Conservation (phyloP, 306 rosid genomes). For the Quillaja saponaria region DNA sequence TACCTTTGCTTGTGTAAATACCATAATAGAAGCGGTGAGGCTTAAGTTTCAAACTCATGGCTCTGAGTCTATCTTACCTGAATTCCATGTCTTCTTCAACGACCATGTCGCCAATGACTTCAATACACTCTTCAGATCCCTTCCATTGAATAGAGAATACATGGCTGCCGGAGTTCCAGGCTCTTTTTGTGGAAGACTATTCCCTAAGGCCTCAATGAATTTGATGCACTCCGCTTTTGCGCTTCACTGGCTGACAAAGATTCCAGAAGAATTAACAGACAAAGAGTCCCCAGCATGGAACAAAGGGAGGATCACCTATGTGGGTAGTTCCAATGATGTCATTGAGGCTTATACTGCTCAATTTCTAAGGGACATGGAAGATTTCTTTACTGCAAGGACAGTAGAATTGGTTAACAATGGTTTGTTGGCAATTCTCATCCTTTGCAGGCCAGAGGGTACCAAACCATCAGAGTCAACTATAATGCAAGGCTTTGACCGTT, state of each 20-base stretch:
- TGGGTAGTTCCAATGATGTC: constrained; percentile 33
- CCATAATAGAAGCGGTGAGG: constrained; percentile 33
- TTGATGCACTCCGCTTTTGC: constrained; percentile 32
- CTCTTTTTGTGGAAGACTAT: constrained; percentile 35
- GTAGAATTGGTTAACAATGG: constrained; percentile 39
- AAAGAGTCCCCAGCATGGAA: constrained; percentile 34
- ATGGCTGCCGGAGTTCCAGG: constrained; percentile 39
- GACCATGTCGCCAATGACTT: constrained; percentile 38
- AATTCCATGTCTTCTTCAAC: constrained; percentile 30
- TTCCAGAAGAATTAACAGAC: constrained; percentile 31
- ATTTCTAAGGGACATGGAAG: constrained; percentile 27
- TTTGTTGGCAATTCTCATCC: constrained; percentile 30
- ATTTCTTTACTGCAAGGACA: constrained; percentile 31
- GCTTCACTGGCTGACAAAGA: constrained; percentile 24
- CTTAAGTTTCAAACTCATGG: too few species aligned
- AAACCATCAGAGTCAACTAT: too few species aligned
- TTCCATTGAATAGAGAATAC: constrained; percentile 25
- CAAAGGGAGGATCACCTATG: constrained; percentile 32
- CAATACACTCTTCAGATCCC: constrained; percentile 37
- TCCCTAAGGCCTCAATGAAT: constrained; percentile 27
- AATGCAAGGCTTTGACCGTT: constrained; percentile 23
- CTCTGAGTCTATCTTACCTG: background rate
- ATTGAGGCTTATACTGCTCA: constrained; percentile 32
- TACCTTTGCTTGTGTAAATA: constrained; percentile 25
- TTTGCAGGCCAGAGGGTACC: background rate